phyloP scores from a whole-genome alignment of 2,329 filamentous ascomycete genomes.

The Verticillium isaacii region DNA sequence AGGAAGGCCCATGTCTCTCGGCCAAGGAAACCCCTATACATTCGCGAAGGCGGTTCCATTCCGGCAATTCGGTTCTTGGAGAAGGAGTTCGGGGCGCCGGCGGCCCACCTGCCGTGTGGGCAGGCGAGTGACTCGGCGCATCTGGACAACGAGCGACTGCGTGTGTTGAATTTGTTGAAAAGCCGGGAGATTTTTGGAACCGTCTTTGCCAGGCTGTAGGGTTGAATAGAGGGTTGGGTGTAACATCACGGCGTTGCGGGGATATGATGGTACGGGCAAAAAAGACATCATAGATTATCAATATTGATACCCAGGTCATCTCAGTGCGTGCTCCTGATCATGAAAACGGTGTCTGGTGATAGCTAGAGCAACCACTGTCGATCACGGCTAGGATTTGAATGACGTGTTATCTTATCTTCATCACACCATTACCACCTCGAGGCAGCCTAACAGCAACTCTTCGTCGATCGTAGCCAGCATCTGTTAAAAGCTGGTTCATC shows the following conservation, averaged over 20 bases:
- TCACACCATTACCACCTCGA: background rate
- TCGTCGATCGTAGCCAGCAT: too few species aligned
- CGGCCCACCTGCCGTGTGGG: constrained; percentile 89
- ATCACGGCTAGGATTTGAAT: background rate
- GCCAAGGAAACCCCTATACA: constrained; percentile 73
- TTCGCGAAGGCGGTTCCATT: constrained; percentile 92
- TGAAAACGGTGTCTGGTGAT: background rate
- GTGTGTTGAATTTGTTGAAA: constrained; percentile 83
- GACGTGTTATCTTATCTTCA: background rate
- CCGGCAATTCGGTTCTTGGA: constrained; percentile 91
- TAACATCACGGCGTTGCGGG: background rate
- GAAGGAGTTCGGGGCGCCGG: constrained; percentile 87
- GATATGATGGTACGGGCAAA: background rate
- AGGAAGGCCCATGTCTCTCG: constrained; percentile 11
- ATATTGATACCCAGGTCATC: constrained; percentile 1
- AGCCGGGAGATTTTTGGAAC: constrained; percentile 85
- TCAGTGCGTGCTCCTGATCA: background rate
- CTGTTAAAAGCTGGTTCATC: too few species aligned
- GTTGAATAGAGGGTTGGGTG: background rate
- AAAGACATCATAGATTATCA: background rate
- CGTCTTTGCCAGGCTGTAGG: constrained; percentile 68
- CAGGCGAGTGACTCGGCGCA: constrained; percentile 93
- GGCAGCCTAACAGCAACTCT: too few species aligned
- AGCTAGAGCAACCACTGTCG: background rate
- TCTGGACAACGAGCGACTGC: constrained; percentile 89